These are phyloP conservation scores for Suhomyces vadensis DNA, from an alignment of 805 yeast genomes.

Conservation along the genomic window DNA sequence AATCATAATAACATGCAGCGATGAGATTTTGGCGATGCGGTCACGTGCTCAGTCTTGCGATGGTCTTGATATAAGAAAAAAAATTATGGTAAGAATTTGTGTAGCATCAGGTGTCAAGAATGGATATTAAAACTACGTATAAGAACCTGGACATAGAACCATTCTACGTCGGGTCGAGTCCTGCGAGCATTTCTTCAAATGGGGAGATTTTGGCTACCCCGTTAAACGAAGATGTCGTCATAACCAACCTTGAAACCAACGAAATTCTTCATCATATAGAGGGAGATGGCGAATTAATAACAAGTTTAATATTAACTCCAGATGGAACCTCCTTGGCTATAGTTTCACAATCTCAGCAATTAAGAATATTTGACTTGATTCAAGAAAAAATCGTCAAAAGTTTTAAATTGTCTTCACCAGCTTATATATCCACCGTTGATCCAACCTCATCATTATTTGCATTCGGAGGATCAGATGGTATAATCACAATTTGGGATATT, in stretches of 20 bases:
- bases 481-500: slow-evolving; percentile 87
- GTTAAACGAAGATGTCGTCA: slow-evolving; percentile 69
- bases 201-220: slow-evolving; percentile 69
- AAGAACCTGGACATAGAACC: slow-evolving; percentile 63
- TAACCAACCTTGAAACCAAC: slow-evolving; percentile 64
- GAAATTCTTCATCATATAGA: slow-evolving; percentile 59
- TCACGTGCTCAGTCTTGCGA: slow-evolving; percentile 9
- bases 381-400: slow-evolving; percentile 44
- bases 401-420: slow-evolving; percentile 73
- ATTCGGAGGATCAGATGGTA: slow-evolving; percentile 94
- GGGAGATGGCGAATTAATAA: slow-evolving; percentile 83
- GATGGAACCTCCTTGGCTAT: slow-evolving; percentile 70
- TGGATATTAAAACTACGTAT: slow-evolving; percentile 41
- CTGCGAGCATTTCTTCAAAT: slow-evolving; percentile 65
- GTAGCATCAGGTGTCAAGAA: slow-evolving; percentile 1
- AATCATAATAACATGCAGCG: not conserved
- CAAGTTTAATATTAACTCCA: slow-evolving; percentile 74
- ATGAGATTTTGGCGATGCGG: not conserved
- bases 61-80: slow-evolving; percentile 12
- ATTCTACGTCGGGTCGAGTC: slow-evolving; percentile 81
- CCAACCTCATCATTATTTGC: slow-evolving; percentile 82
- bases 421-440: slow-evolving; percentile 76
- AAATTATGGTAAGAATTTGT: slow-evolving; percentile 2
- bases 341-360: slow-evolving; percentile 80
- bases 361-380: slow-evolving; percentile 61